These are phyloP conservation scores for Microbotryum scabiosae DNA, from an alignment of 1,284 basidiomycete genomes.

Conservation along the genomic window DNA sequence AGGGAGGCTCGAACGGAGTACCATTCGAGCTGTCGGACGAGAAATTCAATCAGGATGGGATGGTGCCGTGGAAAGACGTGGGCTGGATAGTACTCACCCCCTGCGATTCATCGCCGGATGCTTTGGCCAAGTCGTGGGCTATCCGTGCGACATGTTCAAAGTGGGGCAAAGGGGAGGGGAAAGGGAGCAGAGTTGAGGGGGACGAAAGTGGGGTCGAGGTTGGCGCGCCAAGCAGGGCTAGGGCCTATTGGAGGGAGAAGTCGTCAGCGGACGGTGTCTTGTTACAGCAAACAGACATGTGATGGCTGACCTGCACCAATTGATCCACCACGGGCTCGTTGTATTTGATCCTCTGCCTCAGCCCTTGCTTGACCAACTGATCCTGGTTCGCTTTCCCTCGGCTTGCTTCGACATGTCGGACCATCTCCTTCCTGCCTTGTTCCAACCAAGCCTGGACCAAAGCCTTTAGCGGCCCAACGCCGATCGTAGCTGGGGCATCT, in stretches of 20 bases:
- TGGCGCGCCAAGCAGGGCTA: slow-evolving; percentile 20
- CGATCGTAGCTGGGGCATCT: no score
- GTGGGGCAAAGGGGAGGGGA: slow-evolving; percentile 8
- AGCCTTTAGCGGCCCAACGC: no score
- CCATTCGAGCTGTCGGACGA: neutral
- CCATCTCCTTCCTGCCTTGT: slow-evolving; percentile 17
- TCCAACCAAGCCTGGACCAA: slow-evolving; percentile 13
- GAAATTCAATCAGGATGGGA: no score
- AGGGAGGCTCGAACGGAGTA: neutral
- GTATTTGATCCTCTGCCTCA: slow-evolving; percentile 16
- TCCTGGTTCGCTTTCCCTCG: neutral
- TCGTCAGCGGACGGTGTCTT: neutral
- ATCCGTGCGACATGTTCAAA: slow-evolving; percentile 19
- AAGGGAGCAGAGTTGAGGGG: slow-evolving; percentile 10
- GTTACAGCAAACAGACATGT: neutral
- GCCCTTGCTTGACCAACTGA: slow-evolving; percentile 1
- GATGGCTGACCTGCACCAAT: slow-evolving; percentile 12
- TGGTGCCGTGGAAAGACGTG: neutral
- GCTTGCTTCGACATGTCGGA: neutral
- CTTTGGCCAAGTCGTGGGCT: slow-evolving; percentile 25
- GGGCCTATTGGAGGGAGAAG: slow-evolving; percentile 6
- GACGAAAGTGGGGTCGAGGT: slow-evolving; percentile 11
- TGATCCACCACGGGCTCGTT: slow-evolving; percentile 12
- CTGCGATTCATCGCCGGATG: slow-evolving; percentile 16
- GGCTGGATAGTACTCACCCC: slow-evolving; percentile 8